Conservation (phyloP, 176 grass and related monocot species). For the Musa acuminata region DNA sequence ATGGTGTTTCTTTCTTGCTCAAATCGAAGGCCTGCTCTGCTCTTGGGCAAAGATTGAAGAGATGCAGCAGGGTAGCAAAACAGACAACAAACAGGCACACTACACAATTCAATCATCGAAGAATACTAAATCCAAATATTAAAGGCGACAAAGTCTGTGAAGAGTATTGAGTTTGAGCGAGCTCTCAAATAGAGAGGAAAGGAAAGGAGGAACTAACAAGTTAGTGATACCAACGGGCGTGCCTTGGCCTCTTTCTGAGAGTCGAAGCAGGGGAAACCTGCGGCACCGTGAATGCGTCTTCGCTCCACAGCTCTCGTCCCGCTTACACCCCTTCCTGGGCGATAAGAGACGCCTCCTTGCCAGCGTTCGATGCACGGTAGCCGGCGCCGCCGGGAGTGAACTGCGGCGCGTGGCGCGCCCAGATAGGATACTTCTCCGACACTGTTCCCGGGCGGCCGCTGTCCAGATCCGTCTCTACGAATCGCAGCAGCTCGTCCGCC, state of each 20-base stretch:
- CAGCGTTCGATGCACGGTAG: conserved; percentile 11
- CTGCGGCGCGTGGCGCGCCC: conserved; percentile 26
- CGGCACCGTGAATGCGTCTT: conserved; percentile 54
- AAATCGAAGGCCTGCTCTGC: too few relatives aligned
- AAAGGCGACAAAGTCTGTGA: too few relatives aligned
- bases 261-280: conserved; percentile 29
- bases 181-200: too few relatives aligned
- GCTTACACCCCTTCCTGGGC: conserved; percentile 15
- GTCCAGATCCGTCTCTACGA: conserved; percentile 46
- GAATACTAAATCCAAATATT: too few relatives aligned
- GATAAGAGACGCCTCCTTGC: conserved; percentile 15
- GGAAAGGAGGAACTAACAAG: neutral
- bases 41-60: too few relatives aligned
- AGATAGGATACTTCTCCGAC: conserved; percentile 11
- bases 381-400: neutral
- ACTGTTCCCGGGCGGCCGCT: conserved; percentile 23
- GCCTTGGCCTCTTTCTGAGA: conserved; percentile 29
- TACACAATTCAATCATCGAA: too few relatives aligned
- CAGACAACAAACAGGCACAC: too few relatives aligned
- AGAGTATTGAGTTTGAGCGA: too few relatives aligned
- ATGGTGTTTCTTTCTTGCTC: too few relatives aligned
- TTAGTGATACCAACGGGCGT: conserved; percentile 42
- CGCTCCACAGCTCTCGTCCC: conserved; percentile 22
- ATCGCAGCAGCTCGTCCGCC: conserved; percentile 36
- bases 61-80: too few relatives aligned